These are phyloP conservation scores for Chytriomyces hyalinus DNA, from an alignment of 192 early-diverging fungal genomes.

Conservation along the genomic window DNA sequence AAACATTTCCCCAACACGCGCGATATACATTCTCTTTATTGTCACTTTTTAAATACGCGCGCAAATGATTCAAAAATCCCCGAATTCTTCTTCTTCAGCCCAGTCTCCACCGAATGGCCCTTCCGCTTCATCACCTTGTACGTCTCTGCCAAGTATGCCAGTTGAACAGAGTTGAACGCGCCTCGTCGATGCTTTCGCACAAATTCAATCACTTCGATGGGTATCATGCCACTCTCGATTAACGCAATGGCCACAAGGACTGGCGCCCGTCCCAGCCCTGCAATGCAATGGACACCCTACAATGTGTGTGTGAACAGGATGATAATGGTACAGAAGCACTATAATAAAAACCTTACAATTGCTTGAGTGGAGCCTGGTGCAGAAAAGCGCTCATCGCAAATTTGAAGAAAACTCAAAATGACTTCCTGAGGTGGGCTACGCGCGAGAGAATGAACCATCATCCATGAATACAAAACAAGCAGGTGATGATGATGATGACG, in stretches of 20 bases:
- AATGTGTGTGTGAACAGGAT: slow-evolving; percentile 8
- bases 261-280: slow-evolving; percentile 93
- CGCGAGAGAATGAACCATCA: slow-evolving; percentile 35
- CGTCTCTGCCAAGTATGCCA: slow-evolving; percentile 62
- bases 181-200: slow-evolving; percentile 75
- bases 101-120: neutral
- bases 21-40: neutral
- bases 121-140: slow-evolving; percentile 52
- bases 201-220: slow-evolving; percentile 76
- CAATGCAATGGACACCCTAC: slow-evolving; percentile 84
- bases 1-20: neutral
- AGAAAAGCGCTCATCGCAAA: slow-evolving; percentile 65
- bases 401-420: slow-evolving; percentile 62
- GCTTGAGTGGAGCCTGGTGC: slow-evolving; percentile 32
- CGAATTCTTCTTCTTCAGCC: slow-evolving; percentile 9
- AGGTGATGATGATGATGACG: neutral
- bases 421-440: slow-evolving; percentile 45
- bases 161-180: slow-evolving; percentile 75
- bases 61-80: slow-evolving; percentile 17
- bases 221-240: slow-evolving; percentile 79
- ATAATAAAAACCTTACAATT: slow-evolving; percentile 27
- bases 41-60: slow-evolving; percentile 12
- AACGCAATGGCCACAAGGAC: slow-evolving; percentile 86
- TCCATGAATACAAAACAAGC: slow-evolving; percentile 45
- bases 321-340: neutral